Percentiles rank a stretch among this genome's conserved stretches.
These are phyloP conservation scores for Rhododendron ferrugineum DNA, from an alignment of 148 eudicot genomes.

Conservation along the genomic window DNA sequence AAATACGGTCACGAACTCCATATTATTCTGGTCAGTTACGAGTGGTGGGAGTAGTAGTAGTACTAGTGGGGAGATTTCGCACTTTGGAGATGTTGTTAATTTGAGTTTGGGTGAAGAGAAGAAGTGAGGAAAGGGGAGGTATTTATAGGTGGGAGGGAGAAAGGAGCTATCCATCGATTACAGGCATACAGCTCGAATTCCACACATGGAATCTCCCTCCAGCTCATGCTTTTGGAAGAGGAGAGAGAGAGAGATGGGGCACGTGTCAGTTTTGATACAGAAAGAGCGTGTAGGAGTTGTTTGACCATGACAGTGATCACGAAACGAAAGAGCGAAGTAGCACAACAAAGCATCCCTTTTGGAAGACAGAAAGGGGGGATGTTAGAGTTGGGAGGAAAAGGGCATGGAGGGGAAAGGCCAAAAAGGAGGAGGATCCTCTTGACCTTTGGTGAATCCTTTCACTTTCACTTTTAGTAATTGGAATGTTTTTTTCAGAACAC, in stretches of 20 bases:
- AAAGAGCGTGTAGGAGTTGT: constrained; percentile 1
- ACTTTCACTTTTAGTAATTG: no score
- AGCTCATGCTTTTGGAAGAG: constrained; percentile 36
- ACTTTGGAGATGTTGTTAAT: background rate
- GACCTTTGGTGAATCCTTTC: background rate
- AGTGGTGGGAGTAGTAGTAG: background rate
- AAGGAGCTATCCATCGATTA: constrained; percentile 17
- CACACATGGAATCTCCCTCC: constrained; percentile 62
- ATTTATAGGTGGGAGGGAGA: constrained; percentile 23
- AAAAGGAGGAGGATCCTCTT: background rate
- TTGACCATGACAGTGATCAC: background rate
- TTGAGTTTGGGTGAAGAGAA: constrained; percentile 11
- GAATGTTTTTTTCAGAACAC: no score
- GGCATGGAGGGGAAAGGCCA: background rate
- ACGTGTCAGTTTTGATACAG: constrained; percentile 6
- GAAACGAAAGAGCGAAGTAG: background rate
- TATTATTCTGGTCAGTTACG: background rate
- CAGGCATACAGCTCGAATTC: constrained; percentile 50
- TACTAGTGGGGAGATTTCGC: constrained; percentile 14
- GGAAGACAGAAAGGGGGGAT: background rate
- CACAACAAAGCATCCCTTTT: background rate
- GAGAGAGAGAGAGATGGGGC: background rate
- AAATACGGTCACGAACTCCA: constrained; percentile 25
- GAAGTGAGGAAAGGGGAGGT: constrained; percentile 15
- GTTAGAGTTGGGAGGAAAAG: background rate